Percentiles rank a stretch among this genome's conserved stretches.
Evolutionary conservation across 768 basidiomycete species (phyloP).

Genomic region (Mycena vitilis): DNA sequence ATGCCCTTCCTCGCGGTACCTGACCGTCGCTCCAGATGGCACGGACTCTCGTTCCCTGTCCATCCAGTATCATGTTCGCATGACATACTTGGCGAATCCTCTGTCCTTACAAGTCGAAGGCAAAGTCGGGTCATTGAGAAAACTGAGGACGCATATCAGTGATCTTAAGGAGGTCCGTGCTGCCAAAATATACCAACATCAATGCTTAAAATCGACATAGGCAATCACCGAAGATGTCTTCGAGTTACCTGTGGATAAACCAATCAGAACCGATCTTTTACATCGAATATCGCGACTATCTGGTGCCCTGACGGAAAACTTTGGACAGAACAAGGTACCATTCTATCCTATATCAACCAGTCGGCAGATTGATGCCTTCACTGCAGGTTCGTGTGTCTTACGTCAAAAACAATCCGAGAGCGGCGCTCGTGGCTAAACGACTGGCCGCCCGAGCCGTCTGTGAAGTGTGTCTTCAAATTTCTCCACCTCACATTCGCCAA

Average conservation of each 20-base stretch:
- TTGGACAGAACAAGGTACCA: conserved; percentile 60
- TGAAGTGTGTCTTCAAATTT: conserved; percentile 54
- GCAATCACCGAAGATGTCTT: conserved; percentile 51
- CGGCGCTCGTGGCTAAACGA: conserved; percentile 60
- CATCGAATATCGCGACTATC: conserved; percentile 76
- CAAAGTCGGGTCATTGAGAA: conserved; percentile 61
- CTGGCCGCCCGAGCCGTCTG: conserved; percentile 63
- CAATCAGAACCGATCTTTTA: conserved; percentile 60
- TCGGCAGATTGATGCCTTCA: conserved; percentile 17
- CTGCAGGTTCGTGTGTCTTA: conserved; percentile 69
- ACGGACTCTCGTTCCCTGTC: conserved; percentile 69
- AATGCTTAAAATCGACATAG: conserved; percentile 42
- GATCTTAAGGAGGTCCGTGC: conserved; percentile 61
- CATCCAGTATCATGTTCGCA: conserved; percentile 68
- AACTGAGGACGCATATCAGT: conserved; percentile 58
- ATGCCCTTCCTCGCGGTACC: not conserved
- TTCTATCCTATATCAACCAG: not conserved
- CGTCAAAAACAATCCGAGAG: conserved; percentile 48
- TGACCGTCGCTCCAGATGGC: conserved; percentile 63
- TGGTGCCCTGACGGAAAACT: conserved; percentile 70
- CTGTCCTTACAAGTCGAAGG: conserved; percentile 72
- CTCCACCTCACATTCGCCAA: conserved; percentile 7
- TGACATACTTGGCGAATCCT: conserved; percentile 68
- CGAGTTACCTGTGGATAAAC: conserved; percentile 56
- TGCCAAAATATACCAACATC: conserved; percentile 2